These are phyloP conservation scores for Nigrospora oryzae DNA, from an alignment of 2,329 filamentous ascomycete species.

Conservation along the genomic window DNA sequence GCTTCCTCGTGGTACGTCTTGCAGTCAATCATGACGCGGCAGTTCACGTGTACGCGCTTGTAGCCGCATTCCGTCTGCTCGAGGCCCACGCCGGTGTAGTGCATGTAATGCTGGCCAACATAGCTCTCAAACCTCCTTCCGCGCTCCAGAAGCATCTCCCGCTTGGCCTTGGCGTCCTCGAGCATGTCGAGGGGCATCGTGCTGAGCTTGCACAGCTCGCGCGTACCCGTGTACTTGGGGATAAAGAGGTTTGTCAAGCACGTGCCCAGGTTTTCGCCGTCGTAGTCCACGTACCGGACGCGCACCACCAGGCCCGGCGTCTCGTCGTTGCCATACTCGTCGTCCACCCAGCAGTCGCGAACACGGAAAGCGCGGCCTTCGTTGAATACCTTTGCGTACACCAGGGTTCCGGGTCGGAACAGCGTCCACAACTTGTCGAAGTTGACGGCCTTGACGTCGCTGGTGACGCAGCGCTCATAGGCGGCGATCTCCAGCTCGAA, in stretches of 20 bases:
- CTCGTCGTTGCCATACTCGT: constrained; percentile 16
- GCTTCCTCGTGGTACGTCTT: constrained; percentile 22
- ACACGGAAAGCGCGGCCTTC: constrained; percentile 21
- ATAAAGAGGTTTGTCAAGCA: constrained; percentile 14
- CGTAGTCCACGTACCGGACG: constrained; percentile 21
- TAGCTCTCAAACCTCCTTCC: constrained; percentile 23
- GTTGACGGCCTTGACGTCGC: constrained; percentile 14
- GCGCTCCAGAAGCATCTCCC: constrained; percentile 14
- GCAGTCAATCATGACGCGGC: constrained; percentile 26
- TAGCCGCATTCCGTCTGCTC: constrained; percentile 7
- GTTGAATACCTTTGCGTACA: constrained; percentile 14
- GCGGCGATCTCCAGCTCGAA: constrained; percentile 22
- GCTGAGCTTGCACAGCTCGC: constrained; percentile 16
- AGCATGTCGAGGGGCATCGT: constrained; percentile 19
- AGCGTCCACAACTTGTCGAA: constrained; percentile 21
- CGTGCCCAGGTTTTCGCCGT: constrained; percentile 23
- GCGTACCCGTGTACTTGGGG: constrained; percentile 15
- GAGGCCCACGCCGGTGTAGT: constrained; percentile 22
- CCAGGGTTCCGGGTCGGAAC: constrained; percentile 16
- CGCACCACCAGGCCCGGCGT: constrained; percentile 13
- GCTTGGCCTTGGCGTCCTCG: constrained; percentile 12
- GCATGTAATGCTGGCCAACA: constrained; percentile 22
- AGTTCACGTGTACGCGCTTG: constrained; percentile 16
- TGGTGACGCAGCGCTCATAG: constrained; percentile 13
- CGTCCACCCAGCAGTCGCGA: constrained; percentile 4